Percentiles rank a stretch among this genome's conserved stretches.
phyloP scores from a whole-genome alignment of 139 green algal genomes.

The Chlorella vulgaris region DNA sequence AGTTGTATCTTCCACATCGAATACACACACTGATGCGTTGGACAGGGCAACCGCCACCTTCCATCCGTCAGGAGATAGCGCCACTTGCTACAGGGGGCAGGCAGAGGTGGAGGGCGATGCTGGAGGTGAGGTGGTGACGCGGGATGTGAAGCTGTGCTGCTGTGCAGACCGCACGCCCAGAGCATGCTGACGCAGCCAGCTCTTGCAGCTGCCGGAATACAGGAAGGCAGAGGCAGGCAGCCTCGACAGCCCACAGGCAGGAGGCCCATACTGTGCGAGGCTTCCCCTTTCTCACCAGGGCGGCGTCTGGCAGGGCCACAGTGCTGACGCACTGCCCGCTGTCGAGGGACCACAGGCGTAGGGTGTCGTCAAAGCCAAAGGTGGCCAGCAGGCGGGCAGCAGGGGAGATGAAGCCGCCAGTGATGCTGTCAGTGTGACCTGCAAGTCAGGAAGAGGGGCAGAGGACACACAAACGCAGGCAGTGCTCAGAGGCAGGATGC shows the following conservation, averaged over 20 bases:
- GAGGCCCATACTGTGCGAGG: no score
- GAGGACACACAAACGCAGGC: no score
- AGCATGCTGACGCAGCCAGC: no score
- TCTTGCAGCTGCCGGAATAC: no score
- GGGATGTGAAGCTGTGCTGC: not conserved
- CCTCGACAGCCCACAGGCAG: no score
- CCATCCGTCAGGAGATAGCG: constrained; percentile 40
- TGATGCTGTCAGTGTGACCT: constrained; percentile 41
- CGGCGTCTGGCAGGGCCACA: constrained; percentile 35
- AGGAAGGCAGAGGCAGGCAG: no score
- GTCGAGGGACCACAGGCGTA: constrained; percentile 50
- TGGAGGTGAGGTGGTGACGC: not conserved
- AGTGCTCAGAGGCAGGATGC: no score
- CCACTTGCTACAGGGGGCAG: constrained; percentile 5
- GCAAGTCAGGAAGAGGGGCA: not conserved
- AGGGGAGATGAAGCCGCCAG: constrained; percentile 30
- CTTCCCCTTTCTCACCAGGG: constrained; percentile 21
- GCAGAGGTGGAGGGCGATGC: not conserved
- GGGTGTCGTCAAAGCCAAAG: constrained; percentile 45
- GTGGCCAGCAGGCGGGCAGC: constrained; percentile 56
- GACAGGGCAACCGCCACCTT: constrained; percentile 44
- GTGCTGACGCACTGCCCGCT: constrained; percentile 33
- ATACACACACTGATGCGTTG: constrained; percentile 43
- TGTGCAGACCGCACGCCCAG: no score
- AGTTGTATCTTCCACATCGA: constrained; percentile 31